A percentile compares a stretch with the other conserved stretches of the same genome.
These are phyloP conservation scores for Daldinia sp. DNA, from an alignment of 2,329 filamentous ascomycete genomes.

Conservation along the genomic window DNA sequence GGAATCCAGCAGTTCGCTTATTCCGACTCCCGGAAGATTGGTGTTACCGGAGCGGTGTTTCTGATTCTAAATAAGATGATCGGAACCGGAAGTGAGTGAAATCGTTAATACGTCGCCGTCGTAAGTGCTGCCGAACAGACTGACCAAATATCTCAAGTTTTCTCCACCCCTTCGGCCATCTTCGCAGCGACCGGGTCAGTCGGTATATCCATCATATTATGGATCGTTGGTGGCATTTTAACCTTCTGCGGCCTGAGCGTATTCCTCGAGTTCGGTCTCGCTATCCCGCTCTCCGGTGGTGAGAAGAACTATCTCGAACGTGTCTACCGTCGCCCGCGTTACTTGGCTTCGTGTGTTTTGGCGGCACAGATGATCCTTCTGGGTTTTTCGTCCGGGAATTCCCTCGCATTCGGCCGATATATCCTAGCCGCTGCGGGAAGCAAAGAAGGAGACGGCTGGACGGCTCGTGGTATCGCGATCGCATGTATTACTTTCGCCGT, in stretches of 20 bases:
- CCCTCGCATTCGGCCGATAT: constrained; percentile 66
- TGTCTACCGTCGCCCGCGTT: constrained; percentile 66
- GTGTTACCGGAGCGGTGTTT: constrained; percentile 61
- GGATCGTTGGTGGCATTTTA: constrained; percentile 56
- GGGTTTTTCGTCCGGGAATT: constrained; percentile 67
- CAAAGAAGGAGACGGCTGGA: constrained; percentile 60
- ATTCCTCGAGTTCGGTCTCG: constrained; percentile 69
- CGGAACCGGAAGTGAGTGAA: constrained; percentile 61
- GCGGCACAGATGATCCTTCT: constrained; percentile 69
- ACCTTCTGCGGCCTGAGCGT: constrained; percentile 67
- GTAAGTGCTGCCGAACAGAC: neutral
- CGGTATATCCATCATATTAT: constrained; percentile 52
- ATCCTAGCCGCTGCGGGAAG: constrained; percentile 62
- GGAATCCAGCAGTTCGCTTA: constrained; percentile 42
- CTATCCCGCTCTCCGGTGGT: constrained; percentile 68
- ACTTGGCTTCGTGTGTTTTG: constrained; percentile 66
- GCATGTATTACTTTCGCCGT: constrained; percentile 64
- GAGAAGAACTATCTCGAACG: constrained; percentile 73
- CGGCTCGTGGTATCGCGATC: constrained; percentile 64
- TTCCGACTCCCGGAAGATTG: constrained; percentile 56
- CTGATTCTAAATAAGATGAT: constrained; percentile 68
- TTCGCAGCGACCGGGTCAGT: constrained; percentile 62
- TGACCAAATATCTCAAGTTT: constrained; percentile 49
- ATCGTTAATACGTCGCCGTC: neutral
- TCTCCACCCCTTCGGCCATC: constrained; percentile 63